These are phyloP conservation scores for Eimeria brunetti DNA, from an alignment of 169 alveolate genomes.

Conservation along the genomic window DNA sequence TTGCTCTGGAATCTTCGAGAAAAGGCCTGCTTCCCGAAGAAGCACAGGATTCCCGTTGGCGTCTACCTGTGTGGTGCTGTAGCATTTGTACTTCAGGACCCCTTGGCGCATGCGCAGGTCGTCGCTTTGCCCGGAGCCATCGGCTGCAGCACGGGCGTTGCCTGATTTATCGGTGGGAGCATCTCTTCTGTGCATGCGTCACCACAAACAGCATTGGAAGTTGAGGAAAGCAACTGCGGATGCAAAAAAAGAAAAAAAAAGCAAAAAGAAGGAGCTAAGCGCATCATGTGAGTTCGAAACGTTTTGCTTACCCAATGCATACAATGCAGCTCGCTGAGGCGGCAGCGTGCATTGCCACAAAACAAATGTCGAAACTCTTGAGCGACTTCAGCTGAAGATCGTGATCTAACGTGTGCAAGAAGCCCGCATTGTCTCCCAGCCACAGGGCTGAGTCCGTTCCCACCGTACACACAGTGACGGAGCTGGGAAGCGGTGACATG, in stretches of 20 bases:
- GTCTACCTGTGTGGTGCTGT: conserved; percentile 70
- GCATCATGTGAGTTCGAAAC: not conserved
- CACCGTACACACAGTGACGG: conserved; percentile 70
- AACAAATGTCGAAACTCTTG: conserved; percentile 59
- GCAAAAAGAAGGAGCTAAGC: not conserved
- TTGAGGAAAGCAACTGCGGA: not conserved
- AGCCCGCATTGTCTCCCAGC: conserved; percentile 70
- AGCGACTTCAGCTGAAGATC: conserved; percentile 43
- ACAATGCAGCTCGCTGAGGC: conserved; percentile 41
- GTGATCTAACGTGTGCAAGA: conserved; percentile 29
- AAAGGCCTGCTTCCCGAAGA: conserved; percentile 74
- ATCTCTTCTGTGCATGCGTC: conserved; percentile 32
- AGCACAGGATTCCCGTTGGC: conserved; percentile 60
- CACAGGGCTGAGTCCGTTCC: conserved; percentile 67
- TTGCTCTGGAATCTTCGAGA: conserved; percentile 75
- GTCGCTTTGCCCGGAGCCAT: not conserved
- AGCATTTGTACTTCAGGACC: conserved; percentile 60
- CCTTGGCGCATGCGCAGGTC: conserved; percentile 45
- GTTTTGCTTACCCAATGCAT: conserved; percentile 49
- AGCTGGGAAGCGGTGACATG: conserved; percentile 47
- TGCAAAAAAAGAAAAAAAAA: not conserved
- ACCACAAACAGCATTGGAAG: not conserved
- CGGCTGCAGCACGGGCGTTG: not conserved
- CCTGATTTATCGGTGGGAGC: conserved; percentile 29
- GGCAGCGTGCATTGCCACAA: conserved; percentile 72